Conservation (phyloP, 2,329 filamentous ascomycete genomes). For the Penicillium sp. region DNA sequence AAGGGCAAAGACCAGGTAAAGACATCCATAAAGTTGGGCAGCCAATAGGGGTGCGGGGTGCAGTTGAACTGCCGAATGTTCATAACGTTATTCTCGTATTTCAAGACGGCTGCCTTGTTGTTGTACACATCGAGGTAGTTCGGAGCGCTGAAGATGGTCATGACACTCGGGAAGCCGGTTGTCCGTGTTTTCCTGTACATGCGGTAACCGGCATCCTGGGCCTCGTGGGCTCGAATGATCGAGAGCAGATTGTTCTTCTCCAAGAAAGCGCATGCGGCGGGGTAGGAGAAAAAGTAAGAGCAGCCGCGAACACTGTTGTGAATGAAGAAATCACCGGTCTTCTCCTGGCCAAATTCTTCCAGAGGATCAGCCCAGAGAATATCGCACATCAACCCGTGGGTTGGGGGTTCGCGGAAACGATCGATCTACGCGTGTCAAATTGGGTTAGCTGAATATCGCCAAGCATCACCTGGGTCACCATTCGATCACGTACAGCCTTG, state of each 20-base stretch:
- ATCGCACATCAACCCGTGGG: conserved; percentile 97
- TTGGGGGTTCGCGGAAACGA: conserved; percentile 95
- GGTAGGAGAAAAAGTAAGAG: conserved; percentile 99
- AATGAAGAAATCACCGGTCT: conserved; percentile 94
- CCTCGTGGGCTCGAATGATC: conserved; percentile 95
- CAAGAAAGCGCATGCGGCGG: conserved; percentile 92
- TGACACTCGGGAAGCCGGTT: conserved; percentile 97
- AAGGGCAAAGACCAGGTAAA: conserved; percentile 99
- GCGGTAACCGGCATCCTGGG: conserved; percentile 95
- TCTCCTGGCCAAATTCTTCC: conserved; percentile 98
- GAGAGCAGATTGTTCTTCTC: conserved; percentile 99
- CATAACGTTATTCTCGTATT: conserved; percentile 99
- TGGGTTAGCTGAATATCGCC: conserved; percentile 23
- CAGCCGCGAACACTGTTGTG: conserved; percentile 98
- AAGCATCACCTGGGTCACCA: neutral
- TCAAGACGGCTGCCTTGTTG: conserved; percentile 98
- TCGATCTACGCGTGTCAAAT: conserved; percentile 68
- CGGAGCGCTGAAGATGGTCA: conserved; percentile 99
- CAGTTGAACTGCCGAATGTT: conserved; percentile 99
- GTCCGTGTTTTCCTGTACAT: conserved; percentile 99
- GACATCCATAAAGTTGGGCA: conserved; percentile 99
- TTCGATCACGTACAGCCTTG: conserved; percentile 67
- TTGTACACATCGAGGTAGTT: conserved; percentile 99
- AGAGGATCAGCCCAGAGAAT: conserved; percentile 98
- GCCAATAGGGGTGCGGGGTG: conserved; percentile 98